Evolutionary conservation across 163 green algal genomes (phyloP).

Genomic region (Dunaliella salina): DNA sequence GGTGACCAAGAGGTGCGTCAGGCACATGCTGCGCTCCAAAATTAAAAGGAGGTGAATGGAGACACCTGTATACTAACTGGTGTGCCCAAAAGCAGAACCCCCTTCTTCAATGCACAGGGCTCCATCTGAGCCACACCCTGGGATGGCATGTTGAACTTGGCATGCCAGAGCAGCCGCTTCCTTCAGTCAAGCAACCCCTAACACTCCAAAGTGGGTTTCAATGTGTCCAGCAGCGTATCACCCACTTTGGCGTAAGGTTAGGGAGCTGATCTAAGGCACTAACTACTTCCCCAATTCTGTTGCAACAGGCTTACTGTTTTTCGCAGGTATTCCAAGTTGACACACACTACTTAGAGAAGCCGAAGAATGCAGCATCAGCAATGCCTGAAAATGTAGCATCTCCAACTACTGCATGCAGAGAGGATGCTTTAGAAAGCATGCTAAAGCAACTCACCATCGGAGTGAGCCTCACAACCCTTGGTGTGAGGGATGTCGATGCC

Average conservation of each 20-base stretch:
- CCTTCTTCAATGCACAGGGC: background rate
- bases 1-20: background rate
- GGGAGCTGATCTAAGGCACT: too few species aligned
- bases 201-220: background rate
- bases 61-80: background rate
- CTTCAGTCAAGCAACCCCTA: background rate
- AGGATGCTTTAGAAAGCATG: too few species aligned
- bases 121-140: background rate
- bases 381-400: too few species aligned
- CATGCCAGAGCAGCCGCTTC: background rate
- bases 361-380: too few species aligned
- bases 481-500: slow-evolving; percentile 94
- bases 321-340: too few species aligned
- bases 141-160: background rate
- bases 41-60: background rate
- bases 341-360: too few species aligned
- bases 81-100: background rate
- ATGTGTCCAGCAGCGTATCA: background rate
- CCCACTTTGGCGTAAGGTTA: too few species aligned
- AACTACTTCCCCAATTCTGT: too few species aligned
- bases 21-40: background rate
- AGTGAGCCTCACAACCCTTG: slow-evolving; percentile 92
- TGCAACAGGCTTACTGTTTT: too few species aligned
- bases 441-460: slow-evolving; percentile 61
- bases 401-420: too few species aligned